Evolutionary conservation across 2,329 filamentous ascomycete genomes (phyloP), one percentile per base, ranked within the genome.

Genomic region (Pezicula radicicola): DNA sequence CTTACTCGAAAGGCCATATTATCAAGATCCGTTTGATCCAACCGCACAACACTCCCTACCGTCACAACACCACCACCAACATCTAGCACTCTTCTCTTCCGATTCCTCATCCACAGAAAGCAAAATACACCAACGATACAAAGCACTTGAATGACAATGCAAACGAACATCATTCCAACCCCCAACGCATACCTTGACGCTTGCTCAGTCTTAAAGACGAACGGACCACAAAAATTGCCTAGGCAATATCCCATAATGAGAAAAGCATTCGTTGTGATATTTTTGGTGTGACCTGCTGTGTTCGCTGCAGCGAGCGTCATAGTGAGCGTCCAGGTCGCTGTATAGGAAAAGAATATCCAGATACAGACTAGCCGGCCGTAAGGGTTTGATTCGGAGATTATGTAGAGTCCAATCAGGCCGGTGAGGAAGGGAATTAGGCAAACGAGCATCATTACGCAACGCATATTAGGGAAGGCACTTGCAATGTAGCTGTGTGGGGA

Each of bases 271-370:
- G 69, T 66, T 8, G 70, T 71, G 42, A 73, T 67, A 51, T 75
- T 74, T 63, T 75, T 76, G 13, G 72, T 72, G 51, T 75, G 83
- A 1, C 71, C 73, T 6, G 75, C 61, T 41, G 74, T 73, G 54
- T 74, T 75, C 1, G 70, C 72, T 8, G 45, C 35, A 15, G 35
- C 28, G 45, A 47, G 30, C 27, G 71, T 21, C 42, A 45, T 45
- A 9, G 37, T 12, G 6, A 40, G 37, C 13, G 37, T 40, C 37
- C 37, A 40, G 37, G 37, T 40, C 69, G 63, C 86, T 86, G 0
- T 81, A 78, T 0, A 86, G 73, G 2, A 86, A 70, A 59, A 87
- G 86, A 65, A 85, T 86, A 0, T 78, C 82, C 0, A 74, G 75
- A 4, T 87, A 70, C 5, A 86, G 60, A 0, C 74, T 67, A 0